Evolutionary conservation across 441 rosid species (phyloP).

Genomic region (Pelargonium australe): DNA sequence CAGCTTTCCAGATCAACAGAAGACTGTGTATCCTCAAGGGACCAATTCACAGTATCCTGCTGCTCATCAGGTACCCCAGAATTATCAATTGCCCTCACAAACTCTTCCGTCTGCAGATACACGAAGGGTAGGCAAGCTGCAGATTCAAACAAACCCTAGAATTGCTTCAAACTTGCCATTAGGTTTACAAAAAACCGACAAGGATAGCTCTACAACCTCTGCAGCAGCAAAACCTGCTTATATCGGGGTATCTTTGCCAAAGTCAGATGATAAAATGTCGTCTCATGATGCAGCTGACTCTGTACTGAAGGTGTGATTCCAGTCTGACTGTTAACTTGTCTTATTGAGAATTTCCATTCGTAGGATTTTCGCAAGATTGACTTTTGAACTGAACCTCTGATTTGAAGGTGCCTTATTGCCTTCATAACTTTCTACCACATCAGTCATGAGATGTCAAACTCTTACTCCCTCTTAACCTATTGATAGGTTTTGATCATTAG

Average conservation of each 20-base stretch:
- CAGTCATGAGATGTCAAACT: not conserved
- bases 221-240: conserved; percentile 69
- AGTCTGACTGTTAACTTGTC: conserved; percentile 8
- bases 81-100: conserved; percentile 49
- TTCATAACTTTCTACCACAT: not conserved
- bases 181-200: conserved; percentile 60
- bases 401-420: not conserved
- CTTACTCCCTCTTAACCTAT: not conserved
- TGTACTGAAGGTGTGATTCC: conserved; percentile 55
- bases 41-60: conserved; percentile 50
- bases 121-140: conserved; percentile 71
- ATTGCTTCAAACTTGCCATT: conserved; percentile 79
- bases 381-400: not conserved
- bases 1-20: conserved; percentile 69
- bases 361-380: not conserved
- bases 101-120: conserved; percentile 43
- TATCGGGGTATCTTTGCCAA: conserved; percentile 65
- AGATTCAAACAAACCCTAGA: conserved; percentile 95
- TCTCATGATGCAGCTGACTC: conserved; percentile 52
- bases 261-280: conserved; percentile 41
- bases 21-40: conserved; percentile 51
- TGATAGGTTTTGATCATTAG: not conserved
- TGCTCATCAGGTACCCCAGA: conserved; percentile 54
- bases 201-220: conserved; percentile 42
- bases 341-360: conserved; percentile 1